Evolutionary conservation across 192 early-diverging fungal genomes (phyloP), one percentile per base, ranked within the genome.

Genomic region (Backusella circina): DNA sequence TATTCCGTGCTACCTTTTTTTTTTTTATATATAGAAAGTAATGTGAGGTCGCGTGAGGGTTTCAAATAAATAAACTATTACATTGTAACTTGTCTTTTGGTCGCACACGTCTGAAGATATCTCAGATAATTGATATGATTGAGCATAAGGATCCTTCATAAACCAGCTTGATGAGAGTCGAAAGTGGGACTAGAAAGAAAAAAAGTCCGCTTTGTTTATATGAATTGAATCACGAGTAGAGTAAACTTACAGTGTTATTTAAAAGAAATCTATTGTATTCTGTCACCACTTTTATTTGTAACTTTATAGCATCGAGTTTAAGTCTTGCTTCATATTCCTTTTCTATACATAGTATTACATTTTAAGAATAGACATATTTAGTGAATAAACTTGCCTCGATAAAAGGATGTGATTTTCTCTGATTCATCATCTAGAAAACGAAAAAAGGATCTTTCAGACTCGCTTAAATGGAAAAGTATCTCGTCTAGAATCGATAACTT

Each of bases 241-340:
- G 15, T 21, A 5, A 47, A 47, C 51, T 21, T 57, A 57, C 51
- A 57, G 51, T 57, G 3, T 10, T 57, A 57, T 57, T 57, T 57
- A 57, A 57, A 57, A 57, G 51, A 57, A 57, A 77, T 32, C 81
- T 72, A 23, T 79, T 80, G 73, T 83, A 85, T 44, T 87, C 84
- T 31, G 82, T 78, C 18, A 85, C 80, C 10, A 87, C 66, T 76
- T 76, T 77, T 23, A 87, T 65, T 65, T 87, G 86, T 9, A 83
- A 71, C 32, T 83, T 83, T 39, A 87, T 70, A 4, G 82, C 75
- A 61, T 84, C 82, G 5, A 87, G 72, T 65, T 87, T 87, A 10
- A 79, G 74, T 10, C 68, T 78, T 6, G 84, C 77, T 70, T 87
- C 84, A 1, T 73, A 50, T 75, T 85, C 82, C 57, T 84, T 85